phyloP scores from a whole-genome alignment of 148 eudicot genomes.

The Amaranthus palmeri region DNA sequence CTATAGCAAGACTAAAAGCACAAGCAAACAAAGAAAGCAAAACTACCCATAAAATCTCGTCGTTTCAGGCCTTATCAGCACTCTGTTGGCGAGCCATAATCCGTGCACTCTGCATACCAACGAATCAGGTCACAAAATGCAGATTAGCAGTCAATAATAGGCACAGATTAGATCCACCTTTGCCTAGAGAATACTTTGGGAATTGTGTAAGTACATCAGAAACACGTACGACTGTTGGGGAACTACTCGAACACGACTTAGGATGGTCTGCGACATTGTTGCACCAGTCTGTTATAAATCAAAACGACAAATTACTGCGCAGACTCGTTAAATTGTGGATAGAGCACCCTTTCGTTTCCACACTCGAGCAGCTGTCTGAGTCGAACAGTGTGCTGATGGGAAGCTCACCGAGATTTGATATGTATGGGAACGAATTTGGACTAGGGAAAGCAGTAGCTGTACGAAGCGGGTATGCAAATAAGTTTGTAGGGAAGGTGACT shows the following conservation, averaged over 20 bases:
- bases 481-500: constrained; percentile 4
- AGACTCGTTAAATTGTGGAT: too few relatives aligned
- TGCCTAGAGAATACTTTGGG: constrained; percentile 25
- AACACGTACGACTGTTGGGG: background rate
- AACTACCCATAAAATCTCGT: constrained; percentile 15
- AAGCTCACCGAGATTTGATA: too few relatives aligned
- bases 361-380: too few relatives aligned
- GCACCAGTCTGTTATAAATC: constrained; percentile 5
- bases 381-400: too few relatives aligned
- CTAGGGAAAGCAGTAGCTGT: constrained; percentile 19
- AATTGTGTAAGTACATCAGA: background rate
- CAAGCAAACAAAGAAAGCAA: constrained; percentile 20
- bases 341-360: too few relatives aligned
- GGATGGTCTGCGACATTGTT: constrained; percentile 10
- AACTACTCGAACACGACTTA: constrained; percentile 1
- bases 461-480: constrained; percentile 6
- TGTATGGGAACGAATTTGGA: constrained; percentile 27
- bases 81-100: constrained; percentile 30
- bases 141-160: constrained; percentile 9
- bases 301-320: background rate
- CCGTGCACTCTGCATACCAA: constrained; percentile 4
- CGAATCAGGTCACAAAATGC: constrained; percentile 6
- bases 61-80: constrained; percentile 25
- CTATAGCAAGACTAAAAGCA: constrained; percentile 24
- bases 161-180: constrained; percentile 25